These are phyloP conservation scores for Botryotinia globosa DNA, from an alignment of 2,329 filamentous ascomycete genomes.

Conservation along the genomic window DNA sequence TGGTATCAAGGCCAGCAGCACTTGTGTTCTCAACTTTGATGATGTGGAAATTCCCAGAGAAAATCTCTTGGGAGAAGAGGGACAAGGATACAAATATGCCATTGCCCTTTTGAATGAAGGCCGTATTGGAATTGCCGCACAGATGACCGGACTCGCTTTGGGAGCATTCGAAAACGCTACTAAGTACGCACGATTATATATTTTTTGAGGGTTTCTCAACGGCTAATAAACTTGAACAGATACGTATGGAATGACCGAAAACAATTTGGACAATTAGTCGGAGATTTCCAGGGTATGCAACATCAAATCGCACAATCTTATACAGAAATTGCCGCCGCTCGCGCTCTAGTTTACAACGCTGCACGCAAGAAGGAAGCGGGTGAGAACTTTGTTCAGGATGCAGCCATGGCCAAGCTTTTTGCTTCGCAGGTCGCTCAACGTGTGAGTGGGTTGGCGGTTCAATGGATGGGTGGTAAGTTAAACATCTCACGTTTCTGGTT, in stretches of 20 bases:
- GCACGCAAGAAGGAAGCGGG: conserved; percentile 97
- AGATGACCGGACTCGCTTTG: conserved; percentile 96
- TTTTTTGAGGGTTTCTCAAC: neutral
- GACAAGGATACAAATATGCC: conserved; percentile 96
- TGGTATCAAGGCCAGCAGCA: conserved; percentile 91
- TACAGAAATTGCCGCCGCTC: conserved; percentile 86
- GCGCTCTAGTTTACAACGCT: conserved; percentile 92
- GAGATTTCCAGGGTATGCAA: conserved; percentile 99
- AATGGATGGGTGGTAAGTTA: conserved; percentile 87
- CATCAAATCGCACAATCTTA: conserved; percentile 97
- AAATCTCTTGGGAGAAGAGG: conserved; percentile 83
- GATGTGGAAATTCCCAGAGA: conserved; percentile 87
- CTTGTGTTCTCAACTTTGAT: conserved; percentile 96
- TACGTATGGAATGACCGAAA: conserved; percentile 99
- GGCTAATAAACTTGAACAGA: conserved; percentile 40
- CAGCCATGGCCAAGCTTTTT: conserved; percentile 97
- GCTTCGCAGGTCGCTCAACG: conserved; percentile 87
- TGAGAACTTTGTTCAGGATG: conserved; percentile 90
- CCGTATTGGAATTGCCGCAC: conserved; percentile 93
- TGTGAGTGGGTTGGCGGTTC: conserved; percentile 81
- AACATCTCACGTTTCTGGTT: neutral
- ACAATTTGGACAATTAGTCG: conserved; percentile 91
- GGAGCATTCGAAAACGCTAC: conserved; percentile 95
- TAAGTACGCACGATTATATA: conserved; percentile 47
- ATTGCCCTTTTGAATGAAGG: conserved; percentile 94